Percentiles rank a stretch among this genome's conserved stretches.
These are phyloP conservation scores for Macadamia tetraphylla DNA, from an alignment of 164 flowering plant genomes.

Conservation along the genomic window DNA sequence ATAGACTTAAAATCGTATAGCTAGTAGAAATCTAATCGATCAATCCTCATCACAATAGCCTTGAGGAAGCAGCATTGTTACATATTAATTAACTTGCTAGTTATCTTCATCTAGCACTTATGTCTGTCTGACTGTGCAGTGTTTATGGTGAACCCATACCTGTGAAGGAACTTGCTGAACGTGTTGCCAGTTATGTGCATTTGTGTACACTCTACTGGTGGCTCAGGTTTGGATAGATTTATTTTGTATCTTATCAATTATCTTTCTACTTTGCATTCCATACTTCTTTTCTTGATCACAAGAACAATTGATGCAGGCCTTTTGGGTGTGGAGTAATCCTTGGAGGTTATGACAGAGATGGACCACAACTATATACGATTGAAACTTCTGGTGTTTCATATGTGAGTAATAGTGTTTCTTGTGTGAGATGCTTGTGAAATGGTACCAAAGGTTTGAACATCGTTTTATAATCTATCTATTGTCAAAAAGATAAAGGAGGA, in stretches of 20 bases:
- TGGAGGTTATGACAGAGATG: constrained; percentile 96
- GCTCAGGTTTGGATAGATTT: constrained; percentile 60
- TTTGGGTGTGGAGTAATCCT: constrained; percentile 97
- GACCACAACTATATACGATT: constrained; percentile 88
- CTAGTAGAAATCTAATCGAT: too few relatives aligned
- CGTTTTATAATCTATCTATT: neutral
- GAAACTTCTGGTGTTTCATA: constrained; percentile 96
- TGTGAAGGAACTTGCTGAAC: constrained; percentile 89
- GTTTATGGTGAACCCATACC: constrained; percentile 86
- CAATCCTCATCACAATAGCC: too few relatives aligned
- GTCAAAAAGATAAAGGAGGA: neutral
- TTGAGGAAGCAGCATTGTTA: neutral
- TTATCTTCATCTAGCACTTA: neutral
- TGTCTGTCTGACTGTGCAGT: constrained; percentile 32
- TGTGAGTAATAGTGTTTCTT: constrained; percentile 45
- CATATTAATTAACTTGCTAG: neutral
- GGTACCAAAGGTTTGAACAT: neutral
- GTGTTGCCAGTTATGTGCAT: constrained; percentile 97
- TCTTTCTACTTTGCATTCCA: neutral
- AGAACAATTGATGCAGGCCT: constrained; percentile 49
- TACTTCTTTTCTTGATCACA: constrained; percentile 4
- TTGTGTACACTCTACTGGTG: constrained; percentile 97
- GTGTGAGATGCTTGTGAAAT: neutral
- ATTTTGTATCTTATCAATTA: neutral
- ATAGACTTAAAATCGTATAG: too few relatives aligned